These are phyloP conservation scores for Macaranga tanarius DNA, from an alignment of 441 rosid species.

Conservation along the genomic window DNA sequence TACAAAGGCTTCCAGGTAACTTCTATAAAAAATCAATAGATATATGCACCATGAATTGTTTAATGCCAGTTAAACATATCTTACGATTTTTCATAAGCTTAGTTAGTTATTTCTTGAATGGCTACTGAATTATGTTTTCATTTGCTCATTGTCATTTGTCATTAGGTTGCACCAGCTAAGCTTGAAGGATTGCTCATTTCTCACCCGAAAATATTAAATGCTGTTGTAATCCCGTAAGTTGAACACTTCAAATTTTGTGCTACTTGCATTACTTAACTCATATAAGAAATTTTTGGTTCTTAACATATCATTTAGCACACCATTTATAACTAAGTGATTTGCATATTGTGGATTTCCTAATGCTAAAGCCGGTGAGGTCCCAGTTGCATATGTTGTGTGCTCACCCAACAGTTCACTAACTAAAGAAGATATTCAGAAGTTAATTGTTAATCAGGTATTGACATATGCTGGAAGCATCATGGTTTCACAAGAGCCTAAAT, in stretches of 20 bases:
- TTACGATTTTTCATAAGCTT: not conserved
- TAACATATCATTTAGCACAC: not conserved
- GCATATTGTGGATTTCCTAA: slow-evolving; percentile 64
- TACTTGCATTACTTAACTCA: not conserved
- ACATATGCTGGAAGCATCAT: not conserved
- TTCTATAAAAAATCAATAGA: not conserved
- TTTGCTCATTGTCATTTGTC: slow-evolving; percentile 2
- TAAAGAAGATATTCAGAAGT: slow-evolving; percentile 58
- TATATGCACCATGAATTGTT: not conserved
- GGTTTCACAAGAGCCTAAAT: not conserved
- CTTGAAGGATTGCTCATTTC: slow-evolving; percentile 94
- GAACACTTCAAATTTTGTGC: not conserved
- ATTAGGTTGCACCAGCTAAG: slow-evolving; percentile 95
- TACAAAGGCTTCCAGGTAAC: slow-evolving; percentile 53
- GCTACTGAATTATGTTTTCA: not conserved
- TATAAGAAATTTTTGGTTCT: no score
- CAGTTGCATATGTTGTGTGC: slow-evolving; percentile 79
- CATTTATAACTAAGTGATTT: slow-evolving; percentile 15
- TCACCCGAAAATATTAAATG: slow-evolving; percentile 75
- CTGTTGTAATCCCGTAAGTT: slow-evolving; percentile 88
- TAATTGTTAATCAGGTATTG: slow-evolving; percentile 70
- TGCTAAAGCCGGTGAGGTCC: slow-evolving; percentile 93
- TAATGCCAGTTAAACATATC: not conserved
- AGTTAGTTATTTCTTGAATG: slow-evolving; percentile 3
- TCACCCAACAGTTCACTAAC: slow-evolving; percentile 62